Conservation (phyloP, 441 rosid genomes). For the Erodium moschatum region DNA sequence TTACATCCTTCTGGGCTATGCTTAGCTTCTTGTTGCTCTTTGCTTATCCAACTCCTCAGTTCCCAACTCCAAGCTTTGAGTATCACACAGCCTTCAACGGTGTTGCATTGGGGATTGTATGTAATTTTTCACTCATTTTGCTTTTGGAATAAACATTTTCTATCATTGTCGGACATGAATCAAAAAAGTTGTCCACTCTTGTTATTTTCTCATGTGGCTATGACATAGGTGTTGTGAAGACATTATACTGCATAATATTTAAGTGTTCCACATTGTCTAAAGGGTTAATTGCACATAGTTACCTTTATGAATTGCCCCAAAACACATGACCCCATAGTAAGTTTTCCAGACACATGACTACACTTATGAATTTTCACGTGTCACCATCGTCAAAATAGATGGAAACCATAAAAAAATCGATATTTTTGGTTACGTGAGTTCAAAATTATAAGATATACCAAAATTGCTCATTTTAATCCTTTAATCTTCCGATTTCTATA, state of each 20-base stretch:
- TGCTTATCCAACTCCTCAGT: slow-evolving; percentile 90
- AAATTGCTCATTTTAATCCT: too few relatives aligned
- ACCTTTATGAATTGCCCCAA: too few relatives aligned
- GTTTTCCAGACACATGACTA: too few relatives aligned
- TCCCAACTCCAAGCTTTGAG: slow-evolving; percentile 92
- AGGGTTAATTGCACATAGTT: too few relatives aligned
- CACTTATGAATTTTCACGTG: too few relatives aligned
- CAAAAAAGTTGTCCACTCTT: not conserved
- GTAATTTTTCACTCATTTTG: slow-evolving; percentile 20
- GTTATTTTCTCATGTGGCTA: not conserved
- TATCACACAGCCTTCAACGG: slow-evolving; percentile 81
- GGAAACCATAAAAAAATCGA: too few relatives aligned
- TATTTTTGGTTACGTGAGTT: too few relatives aligned
- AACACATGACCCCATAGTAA: too few relatives aligned
- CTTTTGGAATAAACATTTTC: not conserved
- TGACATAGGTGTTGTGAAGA: not conserved
- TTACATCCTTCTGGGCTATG: slow-evolving; percentile 74
- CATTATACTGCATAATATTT: not conserved
- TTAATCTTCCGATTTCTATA: too few relatives aligned
- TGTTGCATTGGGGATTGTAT: slow-evolving; percentile 86
- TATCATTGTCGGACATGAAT: not conserved
- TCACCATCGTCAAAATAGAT: too few relatives aligned
- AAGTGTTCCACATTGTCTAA: too few relatives aligned
- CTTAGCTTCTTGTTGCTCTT: slow-evolving; percentile 79
- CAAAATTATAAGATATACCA: too few relatives aligned